phyloP scores from a whole-genome alignment of 2,329 filamentous ascomycete species.

The Botryotinia calthae region DNA sequence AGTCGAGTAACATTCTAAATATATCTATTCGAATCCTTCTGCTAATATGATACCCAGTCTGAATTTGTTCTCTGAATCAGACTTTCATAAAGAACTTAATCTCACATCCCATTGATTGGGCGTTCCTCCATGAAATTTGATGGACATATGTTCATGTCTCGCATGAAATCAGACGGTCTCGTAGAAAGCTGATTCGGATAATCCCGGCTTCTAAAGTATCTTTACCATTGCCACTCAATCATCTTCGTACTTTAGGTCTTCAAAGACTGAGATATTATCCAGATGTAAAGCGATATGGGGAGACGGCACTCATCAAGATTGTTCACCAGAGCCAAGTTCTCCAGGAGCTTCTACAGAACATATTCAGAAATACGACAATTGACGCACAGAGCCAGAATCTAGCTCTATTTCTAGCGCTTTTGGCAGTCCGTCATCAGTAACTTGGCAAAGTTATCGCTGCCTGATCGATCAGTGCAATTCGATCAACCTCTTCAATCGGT shows the following conservation, averaged over 20 bases:
- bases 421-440: background rate
- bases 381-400: background rate
- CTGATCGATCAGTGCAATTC: background rate
- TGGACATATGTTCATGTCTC: background rate
- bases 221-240: background rate
- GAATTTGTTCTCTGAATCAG: background rate
- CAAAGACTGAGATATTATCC: rapidly evolving
- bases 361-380: background rate
- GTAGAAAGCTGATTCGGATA: background rate
- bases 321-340: background rate
- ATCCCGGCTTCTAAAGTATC: background rate
- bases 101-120: background rate
- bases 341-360: background rate
- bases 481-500: background rate
- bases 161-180: rapidly evolving
- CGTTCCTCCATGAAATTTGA: background rate
- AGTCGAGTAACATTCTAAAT: rapidly evolving
- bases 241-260: background rate
- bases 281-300: background rate
- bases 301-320: background rate
- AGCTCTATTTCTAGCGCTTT: background rate
- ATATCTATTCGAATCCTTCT: no score
- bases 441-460: background rate
- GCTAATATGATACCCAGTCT: background rate
- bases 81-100: background rate